Conservation (phyloP, 768 basidiomycete genomes). For the Candolleomyces efflorescens region DNA sequence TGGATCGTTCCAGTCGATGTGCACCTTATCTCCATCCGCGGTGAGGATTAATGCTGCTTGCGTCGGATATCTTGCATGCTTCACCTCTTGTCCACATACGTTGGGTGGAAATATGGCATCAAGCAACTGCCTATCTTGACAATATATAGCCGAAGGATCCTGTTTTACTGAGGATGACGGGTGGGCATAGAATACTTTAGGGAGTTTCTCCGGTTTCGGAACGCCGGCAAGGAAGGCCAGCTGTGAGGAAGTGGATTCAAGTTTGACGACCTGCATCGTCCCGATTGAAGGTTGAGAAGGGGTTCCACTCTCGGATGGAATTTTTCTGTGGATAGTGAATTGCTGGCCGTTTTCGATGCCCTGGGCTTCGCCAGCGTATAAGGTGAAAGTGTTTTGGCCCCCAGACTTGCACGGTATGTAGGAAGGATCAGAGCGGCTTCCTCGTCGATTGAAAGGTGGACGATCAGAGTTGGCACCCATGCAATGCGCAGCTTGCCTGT, state of each 20-base stretch:
- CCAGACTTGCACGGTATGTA: constrained; percentile 19
- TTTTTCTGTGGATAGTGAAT: constrained; percentile 20
- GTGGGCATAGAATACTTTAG: constrained; percentile 22
- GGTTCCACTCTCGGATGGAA: constrained; percentile 13
- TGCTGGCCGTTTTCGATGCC: constrained; percentile 24
- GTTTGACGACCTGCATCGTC: not conserved
- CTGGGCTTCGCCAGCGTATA: constrained; percentile 28
- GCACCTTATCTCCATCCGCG: constrained; percentile 11
- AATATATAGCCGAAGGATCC: constrained; percentile 18
- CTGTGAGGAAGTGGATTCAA: constrained; percentile 6
- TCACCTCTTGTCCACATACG: constrained; percentile 5
- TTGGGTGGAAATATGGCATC: constrained; percentile 15
- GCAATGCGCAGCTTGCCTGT: constrained; percentile 31
- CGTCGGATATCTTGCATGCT: constrained; percentile 12
- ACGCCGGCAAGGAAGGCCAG: constrained; percentile 8
- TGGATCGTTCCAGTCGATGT: constrained; percentile 21
- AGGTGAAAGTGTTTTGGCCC: not conserved
- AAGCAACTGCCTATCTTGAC: constrained; percentile 23
- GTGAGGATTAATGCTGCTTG: constrained; percentile 17
- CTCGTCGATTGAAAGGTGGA: constrained; percentile 26
- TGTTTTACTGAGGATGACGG: constrained; percentile 11
- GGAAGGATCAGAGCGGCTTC: constrained; percentile 20
- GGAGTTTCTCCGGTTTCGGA: constrained; percentile 2
- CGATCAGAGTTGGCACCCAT: constrained; percentile 27
- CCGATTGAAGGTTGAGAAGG: constrained; percentile 20